Evolutionary conservation across 2,329 filamentous ascomycete species (phyloP).

Genomic region (Cylindrodendrum hubeiense): DNA sequence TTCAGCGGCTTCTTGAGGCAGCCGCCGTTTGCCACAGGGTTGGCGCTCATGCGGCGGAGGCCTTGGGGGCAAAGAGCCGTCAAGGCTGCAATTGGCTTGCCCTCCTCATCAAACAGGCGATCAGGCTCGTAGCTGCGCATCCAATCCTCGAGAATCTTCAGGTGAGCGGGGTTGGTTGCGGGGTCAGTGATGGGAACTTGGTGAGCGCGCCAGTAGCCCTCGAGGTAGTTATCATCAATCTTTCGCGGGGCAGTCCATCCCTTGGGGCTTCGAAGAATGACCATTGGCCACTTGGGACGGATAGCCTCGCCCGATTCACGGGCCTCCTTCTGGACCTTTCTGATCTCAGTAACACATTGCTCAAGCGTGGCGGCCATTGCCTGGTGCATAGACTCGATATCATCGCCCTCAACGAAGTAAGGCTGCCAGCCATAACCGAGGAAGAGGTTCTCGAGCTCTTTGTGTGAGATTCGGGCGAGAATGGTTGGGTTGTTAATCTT

Average conservation of each 20-base stretch:
- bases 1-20: constrained; percentile 74
- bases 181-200: constrained; percentile 83
- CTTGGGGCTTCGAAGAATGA: constrained; percentile 81
- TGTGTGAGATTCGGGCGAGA: constrained; percentile 78
- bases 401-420: constrained; percentile 84
- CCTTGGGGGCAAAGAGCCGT: constrained; percentile 74
- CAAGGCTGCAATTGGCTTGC: constrained; percentile 73
- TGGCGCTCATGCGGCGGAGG: constrained; percentile 79
- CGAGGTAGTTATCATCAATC: constrained; percentile 76
- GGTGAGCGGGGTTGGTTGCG: constrained; percentile 71
- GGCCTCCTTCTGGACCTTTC: constrained; percentile 76
- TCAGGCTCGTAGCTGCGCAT: constrained; percentile 83
- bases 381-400: constrained; percentile 82
- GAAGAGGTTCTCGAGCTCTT: constrained; percentile 78
- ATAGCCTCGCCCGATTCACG: constrained; percentile 77
- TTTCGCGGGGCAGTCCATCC: constrained; percentile 84
- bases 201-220: constrained; percentile 84
- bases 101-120: constrained; percentile 74
- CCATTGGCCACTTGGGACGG: constrained; percentile 83
- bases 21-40: constrained; percentile 81
- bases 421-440: constrained; percentile 82
- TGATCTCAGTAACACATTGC: constrained; percentile 77
- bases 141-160: constrained; percentile 80
- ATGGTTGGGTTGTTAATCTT: constrained; percentile 87
- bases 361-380: constrained; percentile 85